Evolutionary conservation across 2,329 filamentous ascomycete genomes (phyloP).

Genomic region (Ascochyta viciae-villosae): DNA sequence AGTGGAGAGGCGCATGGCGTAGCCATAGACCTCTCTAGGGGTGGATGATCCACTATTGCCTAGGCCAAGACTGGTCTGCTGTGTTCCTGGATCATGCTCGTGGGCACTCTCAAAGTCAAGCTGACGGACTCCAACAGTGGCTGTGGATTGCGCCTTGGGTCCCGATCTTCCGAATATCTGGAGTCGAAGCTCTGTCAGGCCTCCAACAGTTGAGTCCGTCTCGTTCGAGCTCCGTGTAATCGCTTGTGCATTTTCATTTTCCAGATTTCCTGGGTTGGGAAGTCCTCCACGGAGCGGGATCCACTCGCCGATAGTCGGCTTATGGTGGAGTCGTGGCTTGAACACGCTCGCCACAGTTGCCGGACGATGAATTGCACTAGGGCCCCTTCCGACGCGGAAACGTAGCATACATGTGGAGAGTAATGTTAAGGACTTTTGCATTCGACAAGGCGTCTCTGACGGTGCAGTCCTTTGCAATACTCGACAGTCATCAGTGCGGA

Average conservation of each 20-base stretch:
- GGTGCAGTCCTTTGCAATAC: neutral
- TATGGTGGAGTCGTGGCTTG: constrained; percentile 7
- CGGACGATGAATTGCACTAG: constrained; percentile 11
- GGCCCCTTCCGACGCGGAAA: neutral
- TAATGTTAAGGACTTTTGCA: neutral
- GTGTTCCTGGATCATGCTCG: constrained; percentile 4
- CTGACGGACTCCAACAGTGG: constrained; percentile 4
- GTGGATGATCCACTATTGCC: constrained; percentile 1
- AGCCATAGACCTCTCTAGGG: neutral
- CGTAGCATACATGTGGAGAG: constrained; percentile 4
- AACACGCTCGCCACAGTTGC: constrained; percentile 17
- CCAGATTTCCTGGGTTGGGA: neutral
- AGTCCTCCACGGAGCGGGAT: neutral
- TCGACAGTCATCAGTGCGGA: constrained; percentile 5
- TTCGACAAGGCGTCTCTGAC: neutral
- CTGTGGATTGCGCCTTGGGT: constrained; percentile 2
- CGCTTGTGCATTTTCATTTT: neutral
- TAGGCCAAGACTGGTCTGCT: neutral
- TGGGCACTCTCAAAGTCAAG: neutral
- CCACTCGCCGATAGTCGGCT: constrained; percentile 15
- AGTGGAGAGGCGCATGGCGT: constrained; percentile 1
- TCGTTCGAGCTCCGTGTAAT: neutral
- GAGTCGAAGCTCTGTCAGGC: constrained; percentile 7
- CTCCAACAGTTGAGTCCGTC: neutral
- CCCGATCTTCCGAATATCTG: constrained; percentile 11